Evolutionary conservation across 306 rosid genomes (phyloP), one percentile per base, ranked within the genome.

Genomic region (Gynostemma pentaphyllum): DNA sequence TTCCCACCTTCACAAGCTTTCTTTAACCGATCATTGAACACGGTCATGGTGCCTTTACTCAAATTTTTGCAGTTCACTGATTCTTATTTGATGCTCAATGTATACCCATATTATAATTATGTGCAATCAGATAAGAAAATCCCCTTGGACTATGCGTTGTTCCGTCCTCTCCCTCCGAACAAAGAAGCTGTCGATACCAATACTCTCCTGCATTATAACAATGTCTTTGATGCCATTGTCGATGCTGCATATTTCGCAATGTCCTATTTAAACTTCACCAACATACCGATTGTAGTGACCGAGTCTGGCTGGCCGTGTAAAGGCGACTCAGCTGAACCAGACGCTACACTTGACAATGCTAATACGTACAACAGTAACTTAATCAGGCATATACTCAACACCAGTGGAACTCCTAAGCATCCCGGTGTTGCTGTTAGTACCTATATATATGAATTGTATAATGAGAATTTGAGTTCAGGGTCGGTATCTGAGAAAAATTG

Each of bases 1-100:
- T 90, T 90, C 77, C 97, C 97, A n/a, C 97, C 97, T 44, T 90
- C 97, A 21, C 95, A 90, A 62, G 97, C 97, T 57, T 87, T 85
- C 79, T 90, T 90, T 66, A 90, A 90, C 66, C 95, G 87, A 29
- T 70, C 97, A 18, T 90, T 95, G 97, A 76, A 90, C 68, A 85
- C 89, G 0, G 97, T 90, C 65, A 74, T 85, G 86, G 81, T 85
- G 40, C 97, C 97, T 44, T 40, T 90, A 73, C 94, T 90, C 40
- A 76, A 85, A 26, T 83, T 90, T 72, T 74, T 90, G 78, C 95
- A 85, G 66, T 85, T 95, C 23, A 82, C 95, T 5, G 85, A 82
- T 39, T 90, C 97, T 11, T 76, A 75, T 70, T 79, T 90, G 34
- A 90, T 90, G 97, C 87, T 90, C 61, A 90, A 90, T 12, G 90